phyloP scores from a whole-genome alignment of 805 yeast genomes.

The Cyberlindnera nakhonratchasimensis region DNA sequence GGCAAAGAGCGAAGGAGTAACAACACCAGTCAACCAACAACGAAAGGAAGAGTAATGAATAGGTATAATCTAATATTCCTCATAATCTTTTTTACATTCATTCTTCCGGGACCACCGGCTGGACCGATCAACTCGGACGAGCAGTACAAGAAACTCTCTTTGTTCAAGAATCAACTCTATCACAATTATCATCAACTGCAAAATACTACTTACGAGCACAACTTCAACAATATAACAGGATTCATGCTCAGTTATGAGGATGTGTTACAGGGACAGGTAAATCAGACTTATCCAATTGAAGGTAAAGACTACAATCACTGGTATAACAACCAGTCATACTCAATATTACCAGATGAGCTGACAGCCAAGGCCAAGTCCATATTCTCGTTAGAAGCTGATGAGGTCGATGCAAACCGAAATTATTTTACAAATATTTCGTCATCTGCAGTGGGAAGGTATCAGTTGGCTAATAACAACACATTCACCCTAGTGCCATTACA shows the following conservation, averaged over 20 bases:
- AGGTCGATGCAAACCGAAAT: constrained; percentile 10
- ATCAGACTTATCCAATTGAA: constrained; percentile 56
- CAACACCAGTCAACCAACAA: not conserved
- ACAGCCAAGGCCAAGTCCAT: constrained; percentile 44
- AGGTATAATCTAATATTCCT: constrained; percentile 25
- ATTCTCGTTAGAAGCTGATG: constrained; percentile 43
- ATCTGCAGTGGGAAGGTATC: constrained; percentile 41
- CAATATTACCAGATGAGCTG: constrained; percentile 59
- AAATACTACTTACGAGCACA: constrained; percentile 43
- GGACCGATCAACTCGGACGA: constrained; percentile 27
- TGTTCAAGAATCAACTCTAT: constrained; percentile 35
- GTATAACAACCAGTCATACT: constrained; percentile 46
- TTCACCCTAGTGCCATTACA: constrained; percentile 21
- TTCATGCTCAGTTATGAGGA: constrained; percentile 63
- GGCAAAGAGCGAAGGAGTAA: not conserved
- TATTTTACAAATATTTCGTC: constrained; percentile 48
- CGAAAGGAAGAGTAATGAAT: constrained; percentile 21
- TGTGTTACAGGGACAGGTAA: constrained; percentile 40
- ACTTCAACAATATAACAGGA: constrained; percentile 75
- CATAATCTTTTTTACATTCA: constrained; percentile 30
- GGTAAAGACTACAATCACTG: constrained; percentile 42
- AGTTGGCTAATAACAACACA: constrained; percentile 18
- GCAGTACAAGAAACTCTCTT: constrained; percentile 37
- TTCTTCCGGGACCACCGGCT: constrained; percentile 41
- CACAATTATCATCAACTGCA: constrained; percentile 34